Base-by-base conservation (phyloP, 2,329 filamentous ascomycete species). In the Colletotrichum costaricense region DNA sequence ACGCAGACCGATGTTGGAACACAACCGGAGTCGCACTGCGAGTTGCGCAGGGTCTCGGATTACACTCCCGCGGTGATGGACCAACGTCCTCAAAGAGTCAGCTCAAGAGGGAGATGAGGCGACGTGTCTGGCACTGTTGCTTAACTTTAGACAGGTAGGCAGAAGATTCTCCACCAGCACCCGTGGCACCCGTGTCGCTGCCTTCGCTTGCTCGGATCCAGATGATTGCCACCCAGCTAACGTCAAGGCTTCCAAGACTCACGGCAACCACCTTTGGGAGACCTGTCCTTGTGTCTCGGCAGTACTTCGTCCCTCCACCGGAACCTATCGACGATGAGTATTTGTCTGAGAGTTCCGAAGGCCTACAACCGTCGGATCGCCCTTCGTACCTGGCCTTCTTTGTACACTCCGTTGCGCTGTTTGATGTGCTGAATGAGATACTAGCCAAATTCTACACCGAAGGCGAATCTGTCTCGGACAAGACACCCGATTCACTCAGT, bases 1-100 rank as follows among this genome's bases (percentile, higher is more conserved):
- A 78, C 30, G 76, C 76, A 5, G 76, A 80, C 28, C 78, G 80
- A 2, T 81, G 80, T 73, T 82, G 80, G 80, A 77, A 78, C 56
- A 73, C 76, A 6, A 62, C 79, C 3, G 79, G 79, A 4, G 72
- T 80, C 16, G 81, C 80, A 4, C 67, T 81, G 9, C 76, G 80
- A 14, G 75, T 76, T 2, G 80, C 80, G 9, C 77, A 80, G 54
- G 77, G 76, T 4, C 63, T 82, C 3, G 79, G 80, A 0, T 56
- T 82, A 12, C 69, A 72, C 54, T n/a, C 55, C 3, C 77, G 80
- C 49, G 42, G 72, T 7, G 76, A 38, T 4, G 55, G 3, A 14
- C 4, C 16, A 16, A 14, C 19, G 54, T 19, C 4, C n/a, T 19
- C 5, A 24, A 24, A 1, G 1, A 75, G 58, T 16, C 81, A 82